Percentiles rank a stretch among this genome's conserved stretches.
phyloP scores from a whole-genome alignment of 352 stramenopile species.

The Sclerospora graminicola region DNA sequence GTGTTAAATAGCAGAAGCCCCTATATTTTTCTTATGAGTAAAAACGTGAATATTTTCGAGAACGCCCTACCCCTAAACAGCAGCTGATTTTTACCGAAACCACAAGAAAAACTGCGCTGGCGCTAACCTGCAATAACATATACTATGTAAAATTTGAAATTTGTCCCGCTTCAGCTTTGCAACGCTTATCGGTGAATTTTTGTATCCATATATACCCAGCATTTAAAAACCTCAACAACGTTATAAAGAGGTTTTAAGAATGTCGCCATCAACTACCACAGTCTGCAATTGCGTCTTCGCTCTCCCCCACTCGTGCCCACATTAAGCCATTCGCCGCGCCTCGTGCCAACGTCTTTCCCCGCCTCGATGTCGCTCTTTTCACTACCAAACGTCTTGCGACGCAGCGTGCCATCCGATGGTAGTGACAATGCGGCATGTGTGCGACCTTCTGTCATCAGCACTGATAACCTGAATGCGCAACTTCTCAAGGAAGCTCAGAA shows the following conservation, averaged over 20 bases:
- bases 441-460: constrained; percentile 58
- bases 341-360: neutral
- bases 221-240: neutral
- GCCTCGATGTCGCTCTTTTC: constrained; percentile 72
- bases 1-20: no score
- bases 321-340: constrained; percentile 22
- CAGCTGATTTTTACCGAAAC: constrained; percentile 18
- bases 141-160: neutral
- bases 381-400: constrained; percentile 56
- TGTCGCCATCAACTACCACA: constrained; percentile 1
- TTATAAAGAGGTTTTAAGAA: constrained; percentile 1
- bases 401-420: constrained; percentile 40
- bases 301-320: constrained; percentile 9
- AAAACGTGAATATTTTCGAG: neutral
- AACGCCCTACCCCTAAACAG: neutral
- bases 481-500: constrained; percentile 51
- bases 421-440: constrained; percentile 27
- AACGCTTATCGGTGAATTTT: no score
- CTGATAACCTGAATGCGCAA: constrained; percentile 59
- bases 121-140: constrained; percentile 1
- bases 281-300: neutral
- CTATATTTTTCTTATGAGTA: neutral
- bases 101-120: neutral
- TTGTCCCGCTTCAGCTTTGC: no score
- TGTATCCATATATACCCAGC: no score